Evolutionary conservation across 2,329 filamentous ascomycete species (phyloP), one percentile per base, ranked within the genome.

Genomic region (Colletotrichum chrysophilum): DNA sequence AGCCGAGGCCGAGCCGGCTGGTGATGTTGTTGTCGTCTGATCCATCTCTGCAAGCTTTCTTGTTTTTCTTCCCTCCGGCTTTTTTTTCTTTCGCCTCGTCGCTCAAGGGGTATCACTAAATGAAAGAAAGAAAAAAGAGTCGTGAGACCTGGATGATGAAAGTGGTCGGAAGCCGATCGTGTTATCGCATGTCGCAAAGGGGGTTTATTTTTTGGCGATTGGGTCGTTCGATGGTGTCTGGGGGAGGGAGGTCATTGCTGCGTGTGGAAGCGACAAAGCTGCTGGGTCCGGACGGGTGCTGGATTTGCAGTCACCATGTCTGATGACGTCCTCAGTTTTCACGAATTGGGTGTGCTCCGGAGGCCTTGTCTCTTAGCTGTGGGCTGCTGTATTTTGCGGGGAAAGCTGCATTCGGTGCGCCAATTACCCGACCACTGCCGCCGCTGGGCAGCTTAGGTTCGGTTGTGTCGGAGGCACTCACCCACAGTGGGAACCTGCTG

Each of bases 321-420:
- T 76, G 74, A 76, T 76, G 74, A 76, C 74, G 74, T 76, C 74
- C 74, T 76, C 34, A 69, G 58, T 76, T 76, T 74, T 74, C 48
- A 76, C 70, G 28, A 69, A 74, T 74, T 74, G 64, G 72, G 66
- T 21, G 48, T 60, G 48, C 26, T 38, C 24, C 65, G 52, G 65
- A 58, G 26, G 43, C 68, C 66, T 55, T 55, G 72, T 18, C 28
- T 26, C 24, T 13, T 13, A 65, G 73, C 70, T 75, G 70, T 64
- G 60, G 66, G 73, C 75, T 77, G 26, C 66, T 68, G 26, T 60
- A 60, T 77, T 76, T 26, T 77, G 75, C 75, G 75, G 75, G 75
- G 75, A 76, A 76, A 70, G 67, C 72, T 77, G 71, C 43, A 75
- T 76, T 75, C 66, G 71, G 71, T 43, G 71, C 71, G 30, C 74